These are phyloP conservation scores for Pythium aphanidermatum DNA, from an alignment of 352 stramenopile genomes.

Conservation along the genomic window DNA sequence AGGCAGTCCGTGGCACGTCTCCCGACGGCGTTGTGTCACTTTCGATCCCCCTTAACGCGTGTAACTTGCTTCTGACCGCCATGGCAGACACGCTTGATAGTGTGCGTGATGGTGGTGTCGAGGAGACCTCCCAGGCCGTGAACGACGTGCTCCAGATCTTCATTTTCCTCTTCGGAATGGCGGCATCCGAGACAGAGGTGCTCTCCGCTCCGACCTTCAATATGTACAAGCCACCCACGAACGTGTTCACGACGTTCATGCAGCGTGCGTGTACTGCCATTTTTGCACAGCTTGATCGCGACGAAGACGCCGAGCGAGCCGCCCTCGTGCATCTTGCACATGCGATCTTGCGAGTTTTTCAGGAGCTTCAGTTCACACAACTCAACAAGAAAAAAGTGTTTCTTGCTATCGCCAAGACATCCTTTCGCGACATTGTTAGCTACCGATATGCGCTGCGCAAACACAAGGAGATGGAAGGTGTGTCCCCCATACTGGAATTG, in stretches of 20 bases:
- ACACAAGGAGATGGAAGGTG: conserved; percentile 1
- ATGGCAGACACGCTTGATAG: conserved; percentile 56
- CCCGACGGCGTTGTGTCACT: conserved; percentile 11
- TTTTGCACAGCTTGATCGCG: conserved; percentile 4
- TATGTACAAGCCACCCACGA: conserved; percentile 75
- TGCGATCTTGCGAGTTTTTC: conserved; percentile 57
- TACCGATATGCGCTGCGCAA: conserved; percentile 44
- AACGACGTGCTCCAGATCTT: conserved; percentile 58
- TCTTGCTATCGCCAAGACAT: conserved; percentile 73
- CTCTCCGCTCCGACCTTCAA: conserved; percentile 41
- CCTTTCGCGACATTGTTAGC: conserved; percentile 44
- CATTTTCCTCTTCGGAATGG: conserved; percentile 58
- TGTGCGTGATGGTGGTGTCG: conserved; percentile 3
- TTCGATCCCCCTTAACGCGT: conserved; percentile 57
- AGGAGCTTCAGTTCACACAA: conserved; percentile 76
- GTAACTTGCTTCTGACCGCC: conserved; percentile 64
- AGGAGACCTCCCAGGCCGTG: conserved; percentile 17
- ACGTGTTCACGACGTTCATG: conserved; percentile 70
- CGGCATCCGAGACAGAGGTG: neutral
- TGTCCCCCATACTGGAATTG: conserved; percentile 35
- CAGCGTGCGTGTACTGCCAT: conserved; percentile 37
- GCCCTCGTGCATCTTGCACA: conserved; percentile 39
- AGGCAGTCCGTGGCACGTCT: conserved; percentile 25
- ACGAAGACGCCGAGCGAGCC: neutral
- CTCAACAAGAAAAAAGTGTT: conserved; percentile 89